phyloP scores from a whole-genome alignment of 2,329 filamentous ascomycete species.

The Alternaria triticina region DNA sequence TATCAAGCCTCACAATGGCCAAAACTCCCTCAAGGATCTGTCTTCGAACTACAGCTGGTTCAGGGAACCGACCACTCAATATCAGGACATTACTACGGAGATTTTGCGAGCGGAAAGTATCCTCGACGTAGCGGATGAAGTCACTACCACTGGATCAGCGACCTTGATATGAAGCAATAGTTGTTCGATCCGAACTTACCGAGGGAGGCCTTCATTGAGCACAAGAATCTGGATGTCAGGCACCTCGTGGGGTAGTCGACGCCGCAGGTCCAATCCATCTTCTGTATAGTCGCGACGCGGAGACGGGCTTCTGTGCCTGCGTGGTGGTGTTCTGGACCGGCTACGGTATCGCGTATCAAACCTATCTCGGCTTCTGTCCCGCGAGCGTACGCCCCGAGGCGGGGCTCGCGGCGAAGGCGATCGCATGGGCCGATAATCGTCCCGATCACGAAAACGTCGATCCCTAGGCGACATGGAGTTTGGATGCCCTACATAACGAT shows the following conservation, averaged over 20 bases:
- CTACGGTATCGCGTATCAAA: slow-evolving; percentile 60
- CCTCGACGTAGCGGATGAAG: slow-evolving; percentile 84
- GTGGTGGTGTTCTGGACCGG: slow-evolving; percentile 72
- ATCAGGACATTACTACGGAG: slow-evolving; percentile 81
- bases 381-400: slow-evolving; percentile 44
- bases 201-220: slow-evolving; percentile 68
- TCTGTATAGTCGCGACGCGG: slow-evolving; percentile 61
- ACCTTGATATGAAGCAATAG: neutral
- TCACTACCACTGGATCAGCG: slow-evolving; percentile 54
- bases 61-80: slow-evolving; percentile 76
- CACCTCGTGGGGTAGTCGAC: slow-evolving; percentile 74
- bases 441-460: slow-evolving; percentile 61
- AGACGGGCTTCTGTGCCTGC: slow-evolving; percentile 71
- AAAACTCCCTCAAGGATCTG: slow-evolving; percentile 89
- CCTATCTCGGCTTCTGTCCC: slow-evolving; percentile 53
- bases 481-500: slow-evolving; percentile 46
- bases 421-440: slow-evolving; percentile 63
- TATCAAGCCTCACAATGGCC: slow-evolving; percentile 79
- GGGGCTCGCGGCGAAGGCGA: slow-evolving; percentile 54
- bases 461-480: slow-evolving; percentile 53
- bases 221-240: slow-evolving; percentile 90
- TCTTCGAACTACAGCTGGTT: slow-evolving; percentile 79
- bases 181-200: slow-evolving; percentile 24
- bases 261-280: slow-evolving; percentile 74
- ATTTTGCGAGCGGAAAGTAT: slow-evolving; percentile 72